Base-by-base conservation (phyloP, 768 basidiomycete genomes). In the Hericium rajendrae region DNA sequence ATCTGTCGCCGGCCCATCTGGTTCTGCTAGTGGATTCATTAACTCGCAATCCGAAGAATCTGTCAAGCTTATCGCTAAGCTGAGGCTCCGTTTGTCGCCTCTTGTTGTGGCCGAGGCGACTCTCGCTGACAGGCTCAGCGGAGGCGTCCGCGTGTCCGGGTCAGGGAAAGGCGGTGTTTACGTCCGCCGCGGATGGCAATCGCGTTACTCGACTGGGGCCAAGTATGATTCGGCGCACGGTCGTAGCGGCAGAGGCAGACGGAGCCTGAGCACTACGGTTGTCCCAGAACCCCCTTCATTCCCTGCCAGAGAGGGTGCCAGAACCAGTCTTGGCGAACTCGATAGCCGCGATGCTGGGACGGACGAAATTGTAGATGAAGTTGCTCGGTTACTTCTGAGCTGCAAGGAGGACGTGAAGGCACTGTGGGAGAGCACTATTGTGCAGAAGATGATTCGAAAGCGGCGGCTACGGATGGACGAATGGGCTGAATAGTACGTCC, bases 401-500 rank as follows among this genome's bases (percentile, higher is more conserved):
- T 78, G 74, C 52, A 78, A 79, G 62, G 77, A 81, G 16, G 89
- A 91, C 65, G 81, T 91, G 65, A 74, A 76, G 57, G 76, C 82
- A 55, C 76, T 93, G 20, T 92, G 90, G 88, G 73, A 76, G 50
- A 84, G 89, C 61, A 79, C 84, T 0, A 77, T 79, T 9, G 90
- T 93, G 54, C 81, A 79, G 65, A 80, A 76, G 26, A 70, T 91
- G 68, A 83, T 90, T 49, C 73, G 73, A 20, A 83, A 79, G 65
- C 77, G 89, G 57, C 82, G 83, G 57, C 70, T 92, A 51, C 85
- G 87, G 65, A 74, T 92, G 53, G 89, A 92, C 61, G 90, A 93
- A 68, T 91, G 89, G 85, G 83, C 88, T 12, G 90, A 91, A 72
- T 93, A 88, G 90, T 92, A 67, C 69, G 90, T 76, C 32, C 46